Evolutionary conservation across 495 filamentous ascomycete species (phyloP), one percentile per base, ranked within the genome.

Genomic region (Lepidopterella palustris): DNA sequence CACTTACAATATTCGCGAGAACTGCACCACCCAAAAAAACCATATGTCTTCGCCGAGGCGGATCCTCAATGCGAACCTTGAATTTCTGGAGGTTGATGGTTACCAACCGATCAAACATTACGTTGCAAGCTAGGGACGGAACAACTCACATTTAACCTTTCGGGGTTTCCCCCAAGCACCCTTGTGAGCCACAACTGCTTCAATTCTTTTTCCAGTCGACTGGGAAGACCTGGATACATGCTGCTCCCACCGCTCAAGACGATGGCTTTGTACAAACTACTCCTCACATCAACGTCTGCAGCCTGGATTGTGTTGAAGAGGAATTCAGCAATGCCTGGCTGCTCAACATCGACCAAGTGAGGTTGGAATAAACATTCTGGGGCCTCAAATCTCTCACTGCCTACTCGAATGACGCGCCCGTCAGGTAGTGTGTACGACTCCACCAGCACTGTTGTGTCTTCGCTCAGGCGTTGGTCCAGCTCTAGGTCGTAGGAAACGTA

Each of bases 281-380:
- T 84, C 56, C 93, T 86, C 35, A 97, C 87, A 73, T 99, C 93
- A 60, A 99, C 90, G 68, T 97, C 93, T 57, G 93, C 91, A 29
- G 86, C 76, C 73, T 97, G 93, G 69, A 99, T 97, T 27, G 91
- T 97, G 78, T 99, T 96, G 84, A 97, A 97, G 45, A 99, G 79
- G 73, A 96, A 85, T 68, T 99, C 93, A 57, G 90, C 91, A 57
- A 99, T 95, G 61, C 93, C 93, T 11, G 92, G 90, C 69, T 97
- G 92, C 68, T 99, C 93, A 55, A 95, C 92, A 70, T 99, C 93
- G 24, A 99, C 92, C 42, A 99, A 78, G 73, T 99, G 93, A 50
- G 93, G 93, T 77, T 99, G 93, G 86, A 99, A 99, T 48, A 99
- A 79, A 73, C 95, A 97, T 72, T 99, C 93, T 53, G 93, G 91